Percentiles rank a stretch among this genome's conserved stretches.
phyloP scores from a whole-genome alignment of 176 grass and related monocot genomes.

The Puccinellia tenuiflora region DNA sequence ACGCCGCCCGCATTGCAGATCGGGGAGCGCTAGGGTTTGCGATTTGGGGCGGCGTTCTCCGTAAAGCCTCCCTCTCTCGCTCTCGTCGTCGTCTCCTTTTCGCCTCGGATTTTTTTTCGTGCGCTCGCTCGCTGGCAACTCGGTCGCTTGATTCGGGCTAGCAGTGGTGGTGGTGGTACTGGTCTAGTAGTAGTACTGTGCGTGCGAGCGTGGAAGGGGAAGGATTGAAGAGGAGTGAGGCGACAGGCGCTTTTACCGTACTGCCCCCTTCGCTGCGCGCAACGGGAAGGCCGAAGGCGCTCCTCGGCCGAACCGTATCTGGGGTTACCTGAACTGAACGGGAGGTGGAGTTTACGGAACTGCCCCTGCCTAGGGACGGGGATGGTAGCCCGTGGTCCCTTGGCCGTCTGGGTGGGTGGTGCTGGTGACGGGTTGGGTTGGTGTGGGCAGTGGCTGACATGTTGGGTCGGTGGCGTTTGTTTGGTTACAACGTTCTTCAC shows the following conservation, averaged over 20 bases:
- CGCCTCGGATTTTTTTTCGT: background rate
- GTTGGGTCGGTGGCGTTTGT: background rate
- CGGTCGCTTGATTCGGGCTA: constrained; percentile 32
- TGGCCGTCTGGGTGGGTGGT: background rate
- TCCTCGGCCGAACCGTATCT: background rate
- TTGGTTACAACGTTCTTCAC: constrained; percentile 16
- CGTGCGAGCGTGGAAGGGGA: constrained; percentile 4
- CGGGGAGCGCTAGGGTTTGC: constrained; percentile 41
- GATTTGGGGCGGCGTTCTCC: constrained; percentile 21
- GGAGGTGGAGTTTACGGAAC: constrained; percentile 17
- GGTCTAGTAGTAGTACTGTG: constrained; percentile 21
- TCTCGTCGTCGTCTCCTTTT: background rate
- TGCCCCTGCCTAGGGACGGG: background rate
- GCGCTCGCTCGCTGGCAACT: background rate
- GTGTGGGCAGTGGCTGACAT: background rate
- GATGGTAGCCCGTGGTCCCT: constrained; percentile 25
- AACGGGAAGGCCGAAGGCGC: constrained; percentile 11
- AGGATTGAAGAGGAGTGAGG: background rate
- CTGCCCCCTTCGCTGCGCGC: constrained; percentile 5
- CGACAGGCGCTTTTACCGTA: constrained; percentile 11
- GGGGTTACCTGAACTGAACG: background rate
- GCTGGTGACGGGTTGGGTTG: background rate
- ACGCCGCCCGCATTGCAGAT: constrained; percentile 40
- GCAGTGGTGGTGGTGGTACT: background rate
- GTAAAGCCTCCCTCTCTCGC: background rate